phyloP scores from a whole-genome alignment of 2,329 filamentous ascomycete species.

The Clarireedia monteithiana region DNA sequence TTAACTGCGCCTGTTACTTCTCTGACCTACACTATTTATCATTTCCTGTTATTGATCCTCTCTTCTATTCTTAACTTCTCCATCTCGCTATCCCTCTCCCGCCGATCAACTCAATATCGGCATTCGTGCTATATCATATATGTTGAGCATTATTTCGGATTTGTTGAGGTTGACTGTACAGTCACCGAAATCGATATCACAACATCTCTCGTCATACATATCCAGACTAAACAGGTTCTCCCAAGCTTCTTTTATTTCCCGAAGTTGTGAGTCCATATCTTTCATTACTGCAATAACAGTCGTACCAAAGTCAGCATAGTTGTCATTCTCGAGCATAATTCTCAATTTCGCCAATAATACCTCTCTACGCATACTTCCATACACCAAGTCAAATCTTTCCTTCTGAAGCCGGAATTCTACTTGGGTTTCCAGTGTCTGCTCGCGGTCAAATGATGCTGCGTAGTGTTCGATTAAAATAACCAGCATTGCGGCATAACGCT shows the following conservation, averaged over 20 bases:
- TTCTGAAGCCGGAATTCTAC: neutral
- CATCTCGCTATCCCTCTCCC: no score
- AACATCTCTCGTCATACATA: neutral
- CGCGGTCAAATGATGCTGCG: neutral
- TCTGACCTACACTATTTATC: no score
- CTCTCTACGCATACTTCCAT: neutral
- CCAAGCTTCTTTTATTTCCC: neutral
- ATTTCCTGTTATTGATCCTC: no score
- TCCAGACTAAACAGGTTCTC: neutral
- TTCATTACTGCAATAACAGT: neutral
- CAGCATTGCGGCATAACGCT: neutral
- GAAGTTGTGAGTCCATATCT: neutral
- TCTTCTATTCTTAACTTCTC: no score
- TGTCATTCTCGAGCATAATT: neutral
- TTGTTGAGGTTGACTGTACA: no score
- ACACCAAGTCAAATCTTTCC: neutral
- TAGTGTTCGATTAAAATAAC: neutral
- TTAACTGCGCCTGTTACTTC: no score
- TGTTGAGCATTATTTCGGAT: no score
- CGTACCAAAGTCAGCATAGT: neutral
- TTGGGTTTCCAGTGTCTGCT: neutral
- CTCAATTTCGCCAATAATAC: neutral
- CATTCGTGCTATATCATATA: no score
- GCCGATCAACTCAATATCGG: no score
- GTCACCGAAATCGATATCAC: neutral